These are phyloP conservation scores for Pseudogymnoascus sp. DNA, from an alignment of 2,329 filamentous ascomycete species.

Conservation along the genomic window DNA sequence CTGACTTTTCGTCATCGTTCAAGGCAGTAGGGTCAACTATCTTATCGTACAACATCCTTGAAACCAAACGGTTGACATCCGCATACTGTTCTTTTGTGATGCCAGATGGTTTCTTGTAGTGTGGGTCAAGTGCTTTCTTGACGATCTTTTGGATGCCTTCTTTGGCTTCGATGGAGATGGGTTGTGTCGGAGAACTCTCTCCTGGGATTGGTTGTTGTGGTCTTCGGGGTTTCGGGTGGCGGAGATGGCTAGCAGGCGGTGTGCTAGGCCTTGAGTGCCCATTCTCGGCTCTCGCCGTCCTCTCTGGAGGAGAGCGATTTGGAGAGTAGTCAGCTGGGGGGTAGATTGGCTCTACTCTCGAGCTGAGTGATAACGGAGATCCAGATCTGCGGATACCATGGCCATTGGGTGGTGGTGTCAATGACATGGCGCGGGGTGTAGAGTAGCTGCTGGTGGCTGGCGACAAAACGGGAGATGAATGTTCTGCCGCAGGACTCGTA, in stretches of 20 bases:
- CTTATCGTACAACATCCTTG: constrained; percentile 76
- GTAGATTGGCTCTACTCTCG: constrained; percentile 66
- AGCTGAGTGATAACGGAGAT: constrained; percentile 64
- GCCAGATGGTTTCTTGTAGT: constrained; percentile 66
- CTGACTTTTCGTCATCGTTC: constrained; percentile 57
- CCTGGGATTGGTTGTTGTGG: constrained; percentile 22
- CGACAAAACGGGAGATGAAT: constrained; percentile 61
- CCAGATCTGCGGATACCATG: constrained; percentile 52
- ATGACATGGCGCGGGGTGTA: constrained; percentile 60
- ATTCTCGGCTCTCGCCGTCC: constrained; percentile 20
- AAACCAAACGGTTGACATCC: constrained; percentile 83
- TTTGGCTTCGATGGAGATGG: constrained; percentile 75
- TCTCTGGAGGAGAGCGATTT: constrained; percentile 42
- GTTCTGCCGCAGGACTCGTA: constrained; percentile 32
- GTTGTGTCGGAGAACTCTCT: constrained; percentile 63
- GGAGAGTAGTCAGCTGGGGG: constrained; percentile 71
- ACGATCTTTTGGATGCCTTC: constrained; percentile 86
- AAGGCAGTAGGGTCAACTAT: constrained; percentile 39
- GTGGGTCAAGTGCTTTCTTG: constrained; percentile 70
- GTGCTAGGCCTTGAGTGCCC: constrained; percentile 20
- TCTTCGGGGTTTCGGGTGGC: constrained; percentile 27
- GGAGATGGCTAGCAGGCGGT: constrained; percentile 17
- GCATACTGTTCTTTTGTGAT: constrained; percentile 88
- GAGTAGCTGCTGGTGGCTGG: constrained; percentile 58
- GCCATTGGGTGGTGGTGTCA: constrained; percentile 62